Evolutionary conservation across 106 monocot species (phyloP).

Genomic region (Dioscorea zingiberensis): DNA sequence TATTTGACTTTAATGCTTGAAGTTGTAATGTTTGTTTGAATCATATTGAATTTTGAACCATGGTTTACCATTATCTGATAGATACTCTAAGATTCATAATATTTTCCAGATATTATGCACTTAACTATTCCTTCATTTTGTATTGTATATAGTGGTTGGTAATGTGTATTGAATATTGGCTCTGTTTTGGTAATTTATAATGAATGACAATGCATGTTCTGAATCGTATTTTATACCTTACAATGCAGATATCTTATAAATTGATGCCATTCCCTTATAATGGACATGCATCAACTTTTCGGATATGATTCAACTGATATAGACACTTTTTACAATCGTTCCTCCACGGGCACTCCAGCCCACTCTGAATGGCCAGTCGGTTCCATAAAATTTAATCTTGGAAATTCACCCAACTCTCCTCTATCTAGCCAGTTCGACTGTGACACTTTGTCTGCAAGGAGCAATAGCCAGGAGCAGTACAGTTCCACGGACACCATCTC

Average conservation of each 20-base stretch:
- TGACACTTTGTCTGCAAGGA: constrained; percentile 7
- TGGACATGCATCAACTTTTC: constrained; percentile 49
- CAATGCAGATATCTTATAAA: background rate
- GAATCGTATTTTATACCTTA: no score
- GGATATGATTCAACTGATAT: constrained; percentile 22
- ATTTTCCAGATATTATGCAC: no score
- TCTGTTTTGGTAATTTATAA: no score
- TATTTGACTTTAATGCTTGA: no score
- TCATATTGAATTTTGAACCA: no score
- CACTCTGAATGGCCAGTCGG: constrained; percentile 17
- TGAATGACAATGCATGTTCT: no score
- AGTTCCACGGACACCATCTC: constrained; percentile 4
- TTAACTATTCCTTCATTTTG: no score
- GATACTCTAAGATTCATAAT: no score
- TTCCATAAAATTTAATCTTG: constrained; percentile 27
- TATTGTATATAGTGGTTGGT: no score
- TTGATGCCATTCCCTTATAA: constrained; percentile 25
- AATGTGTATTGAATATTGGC: no score
- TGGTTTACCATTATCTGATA: no score
- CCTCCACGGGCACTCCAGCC: constrained; percentile 13
- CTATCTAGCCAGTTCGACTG: constrained; percentile 37
- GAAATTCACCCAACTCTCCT: constrained; percentile 59
- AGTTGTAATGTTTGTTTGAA: no score
- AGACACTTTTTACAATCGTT: constrained; percentile 11
- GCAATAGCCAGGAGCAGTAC: constrained; percentile 11